Evolutionary conservation across 2,329 filamentous ascomycete genomes (phyloP).

Genomic region (Fusarium goolgardi): DNA sequence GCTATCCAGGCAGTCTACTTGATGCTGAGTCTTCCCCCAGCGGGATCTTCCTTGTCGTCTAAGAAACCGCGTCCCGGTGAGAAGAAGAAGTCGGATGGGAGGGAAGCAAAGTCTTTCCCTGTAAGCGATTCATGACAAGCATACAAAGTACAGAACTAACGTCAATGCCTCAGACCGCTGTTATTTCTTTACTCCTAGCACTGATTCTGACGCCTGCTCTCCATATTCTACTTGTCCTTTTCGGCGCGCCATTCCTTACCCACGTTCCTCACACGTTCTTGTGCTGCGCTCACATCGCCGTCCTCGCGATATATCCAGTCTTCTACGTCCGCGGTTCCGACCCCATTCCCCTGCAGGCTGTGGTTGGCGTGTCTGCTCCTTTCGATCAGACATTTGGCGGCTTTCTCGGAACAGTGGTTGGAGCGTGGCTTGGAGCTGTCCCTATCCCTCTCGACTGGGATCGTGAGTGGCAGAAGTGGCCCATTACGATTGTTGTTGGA

Average conservation of each 20-base stretch:
- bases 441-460: slow-evolving; percentile 99
- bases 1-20: slow-evolving; percentile 73
- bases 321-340: slow-evolving; percentile 90
- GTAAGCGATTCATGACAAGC: slow-evolving; percentile 52
- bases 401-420: slow-evolving; percentile 79
- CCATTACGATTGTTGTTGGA: slow-evolving; percentile 88
- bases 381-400: slow-evolving; percentile 88
- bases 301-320: slow-evolving; percentile 82
- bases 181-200: slow-evolving; percentile 68
- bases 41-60: slow-evolving; percentile 58
- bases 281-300: slow-evolving; percentile 81
- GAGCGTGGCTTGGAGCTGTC: slow-evolving; percentile 92
- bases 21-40: slow-evolving; percentile 71
- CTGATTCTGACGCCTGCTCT: slow-evolving; percentile 74
- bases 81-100: slow-evolving; percentile 63
- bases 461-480: slow-evolving; percentile 99
- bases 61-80: slow-evolving; percentile 66
- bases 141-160: slow-evolving; percentile 15
- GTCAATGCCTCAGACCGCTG: slow-evolving; percentile 53
- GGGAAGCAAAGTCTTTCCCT: slow-evolving; percentile 59
- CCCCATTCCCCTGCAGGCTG: slow-evolving; percentile 73
- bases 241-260: slow-evolving; percentile 89
- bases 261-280: slow-evolving; percentile 83
- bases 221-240: slow-evolving; percentile 78
- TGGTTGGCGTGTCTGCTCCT: slow-evolving; percentile 74